These are phyloP conservation scores for Xerocomus brunneocitrinus DNA, from an alignment of 768 basidiomycete genomes.

Conservation along the genomic window DNA sequence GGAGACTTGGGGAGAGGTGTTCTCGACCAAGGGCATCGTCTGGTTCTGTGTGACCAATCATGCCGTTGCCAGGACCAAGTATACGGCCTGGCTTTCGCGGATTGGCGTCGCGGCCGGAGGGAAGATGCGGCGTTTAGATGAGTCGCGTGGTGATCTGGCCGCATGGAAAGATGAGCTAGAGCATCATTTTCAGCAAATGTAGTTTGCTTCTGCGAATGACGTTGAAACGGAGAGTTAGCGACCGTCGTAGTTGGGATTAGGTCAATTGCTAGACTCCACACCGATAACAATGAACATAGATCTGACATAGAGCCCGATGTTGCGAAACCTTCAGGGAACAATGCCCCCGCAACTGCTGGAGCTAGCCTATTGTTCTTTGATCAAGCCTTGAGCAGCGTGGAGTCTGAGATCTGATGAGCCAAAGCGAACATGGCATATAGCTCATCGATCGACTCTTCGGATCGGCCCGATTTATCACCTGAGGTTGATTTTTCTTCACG, in stretches of 20 bases:
- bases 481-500: constrained; percentile 14
- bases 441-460: too few species aligned
- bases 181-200: constrained; percentile 3
- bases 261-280: too few species aligned
- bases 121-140: constrained; percentile 48
- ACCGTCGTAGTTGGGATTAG: background rate
- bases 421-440: too few species aligned
- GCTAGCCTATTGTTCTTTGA: too few species aligned
- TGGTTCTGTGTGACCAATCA: constrained; percentile 47
- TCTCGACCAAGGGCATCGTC: constrained; percentile 49
- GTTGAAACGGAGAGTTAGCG: background rate
- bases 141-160: constrained; percentile 43
- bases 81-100: constrained; percentile 12
- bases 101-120: constrained; percentile 28
- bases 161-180: constrained; percentile 34
- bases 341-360: too few species aligned
- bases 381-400: too few species aligned
- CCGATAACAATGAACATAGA: too few species aligned
- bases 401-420: too few species aligned
- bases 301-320: too few species aligned
- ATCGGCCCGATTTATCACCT: background rate
- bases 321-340: too few species aligned
- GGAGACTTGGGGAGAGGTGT: constrained; percentile 37
- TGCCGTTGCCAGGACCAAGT: constrained; percentile 12
- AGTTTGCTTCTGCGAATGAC: background rate